A percentile compares a stretch with the other conserved stretches of the same genome.
Evolutionary conservation across 1,284 basidiomycete species (phyloP).

Genomic region (Xerocomus cyaneibrunnescens): DNA sequence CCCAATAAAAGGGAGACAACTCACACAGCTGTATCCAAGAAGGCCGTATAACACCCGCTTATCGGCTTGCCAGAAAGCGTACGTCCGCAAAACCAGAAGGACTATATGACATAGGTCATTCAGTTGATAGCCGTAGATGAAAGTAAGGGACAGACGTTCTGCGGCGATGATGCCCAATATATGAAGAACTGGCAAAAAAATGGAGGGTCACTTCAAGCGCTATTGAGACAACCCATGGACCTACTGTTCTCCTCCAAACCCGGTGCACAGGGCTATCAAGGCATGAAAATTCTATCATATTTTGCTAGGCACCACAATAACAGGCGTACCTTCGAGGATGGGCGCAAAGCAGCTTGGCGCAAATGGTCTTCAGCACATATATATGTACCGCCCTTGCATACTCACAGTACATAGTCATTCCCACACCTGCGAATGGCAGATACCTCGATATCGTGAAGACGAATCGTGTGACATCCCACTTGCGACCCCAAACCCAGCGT

Average conservation of each 20-base stretch:
- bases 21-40: constrained; percentile 3
- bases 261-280: constrained; percentile 1
- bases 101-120: constrained; percentile 5
- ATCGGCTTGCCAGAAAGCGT: constrained; percentile 20
- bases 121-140: neutral
- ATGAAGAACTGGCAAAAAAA: constrained; percentile 16
- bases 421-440: constrained; percentile 19
- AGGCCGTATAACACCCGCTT: constrained; percentile 18
- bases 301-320: too few species aligned
- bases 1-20: neutral
- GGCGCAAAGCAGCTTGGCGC: constrained; percentile 9
- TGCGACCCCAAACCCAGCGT: constrained; percentile 20
- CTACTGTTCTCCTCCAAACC: constrained; percentile 5
- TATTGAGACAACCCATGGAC: neutral
- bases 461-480: constrained; percentile 17
- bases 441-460: constrained; percentile 23
- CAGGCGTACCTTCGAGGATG: constrained; percentile 8
- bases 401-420: constrained; percentile 17
- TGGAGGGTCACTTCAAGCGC: neutral
- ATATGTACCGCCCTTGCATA: neutral
- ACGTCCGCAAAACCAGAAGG: constrained; percentile 23
- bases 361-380: neutral
- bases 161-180: constrained; percentile 14
- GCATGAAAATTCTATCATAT: too few species aligned
- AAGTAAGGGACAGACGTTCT: constrained; percentile 10